Base-by-base conservation (phyloP, 345 rosid genomes). In the Populus deltoides region DNA sequence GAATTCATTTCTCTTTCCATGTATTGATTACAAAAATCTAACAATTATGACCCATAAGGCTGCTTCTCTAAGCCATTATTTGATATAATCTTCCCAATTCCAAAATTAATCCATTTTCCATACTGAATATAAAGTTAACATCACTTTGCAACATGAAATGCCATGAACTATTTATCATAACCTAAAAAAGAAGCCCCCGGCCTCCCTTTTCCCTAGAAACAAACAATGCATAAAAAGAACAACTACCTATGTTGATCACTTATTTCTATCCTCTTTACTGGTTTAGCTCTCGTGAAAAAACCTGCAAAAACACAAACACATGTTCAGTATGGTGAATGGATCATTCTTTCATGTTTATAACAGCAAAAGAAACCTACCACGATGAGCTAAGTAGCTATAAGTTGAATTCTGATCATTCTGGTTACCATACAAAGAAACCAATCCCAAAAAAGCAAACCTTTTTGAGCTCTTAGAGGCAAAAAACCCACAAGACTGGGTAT, bases 201-300 rank as follows among this genome's bases (percentile, higher is more conserved):
- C 45, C 45, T 10, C 51, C 51, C 18, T 12, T 47, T 47, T 47
- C 16, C 51, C 51, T 47, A 47, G 51, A 47, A 47, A 47, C 15
- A 63, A 29, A 25, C 67, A 11, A 63, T 10, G 31, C 29, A 17
- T 15, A 20, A 72, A 74, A 5, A 10, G 41, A 57, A 77, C 4
- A 16, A 7, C 41, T 11, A 92, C 97, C 94, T 94, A 83, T 91
- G 98, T 70, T 87, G 90, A 83, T 94, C 98, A 87, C 66, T 88
- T 41, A 86, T 73, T 83, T 86, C 92, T 74, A 92, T 91, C 82
- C 84, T 88, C 92, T 90, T 83, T 71, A 83, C 79, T 78, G 86
- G 94, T 83, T 94, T 94, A 1, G 97, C 88, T 77, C 92, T 86
- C 3, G 96, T 92, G 76, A 92, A 86, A 75, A 94, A 91, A 71